These are phyloP conservation scores for Aureobasidium vineae DNA, from an alignment of 2,329 filamentous ascomycete species.

Conservation along the genomic window DNA sequence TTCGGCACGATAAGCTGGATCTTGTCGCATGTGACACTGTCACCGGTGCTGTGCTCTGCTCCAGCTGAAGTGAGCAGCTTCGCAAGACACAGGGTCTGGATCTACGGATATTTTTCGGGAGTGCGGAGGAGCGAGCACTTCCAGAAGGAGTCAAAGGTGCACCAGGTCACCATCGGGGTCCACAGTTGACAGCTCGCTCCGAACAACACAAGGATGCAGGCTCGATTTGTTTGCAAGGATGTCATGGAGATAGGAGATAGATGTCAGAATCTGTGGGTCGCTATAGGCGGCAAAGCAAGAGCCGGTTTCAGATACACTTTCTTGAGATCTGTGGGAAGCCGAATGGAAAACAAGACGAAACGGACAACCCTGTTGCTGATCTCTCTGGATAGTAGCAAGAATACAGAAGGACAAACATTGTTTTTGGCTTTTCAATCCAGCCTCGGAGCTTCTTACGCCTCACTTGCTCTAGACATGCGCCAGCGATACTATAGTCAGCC, in stretches of 20 bases:
- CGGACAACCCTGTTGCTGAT: neutral
- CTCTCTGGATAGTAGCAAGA: neutral
- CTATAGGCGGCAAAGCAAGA: neutral
- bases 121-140: neutral
- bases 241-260: neutral
- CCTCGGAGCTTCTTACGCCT: neutral
- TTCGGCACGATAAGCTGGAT: neutral
- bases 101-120: neutral
- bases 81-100: neutral
- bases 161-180: neutral
- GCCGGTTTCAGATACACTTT: slow-evolving; percentile 12
- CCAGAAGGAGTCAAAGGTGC: slow-evolving; percentile 20
- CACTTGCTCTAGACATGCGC: neutral
- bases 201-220: neutral
- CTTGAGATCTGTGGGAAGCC: neutral
- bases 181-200: neutral
- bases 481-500: neutral
- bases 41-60: neutral
- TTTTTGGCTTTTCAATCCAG: neutral
- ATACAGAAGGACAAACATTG: neutral
- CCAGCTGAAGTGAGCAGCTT: neutral
- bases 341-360: neutral
- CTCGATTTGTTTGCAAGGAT: neutral
- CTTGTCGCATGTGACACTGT: neutral
- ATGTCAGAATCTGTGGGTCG: neutral